These are phyloP conservation scores for Beauveria rudraprayagi DNA, from an alignment of 2,329 filamentous ascomycete genomes.

Conservation along the genomic window DNA sequence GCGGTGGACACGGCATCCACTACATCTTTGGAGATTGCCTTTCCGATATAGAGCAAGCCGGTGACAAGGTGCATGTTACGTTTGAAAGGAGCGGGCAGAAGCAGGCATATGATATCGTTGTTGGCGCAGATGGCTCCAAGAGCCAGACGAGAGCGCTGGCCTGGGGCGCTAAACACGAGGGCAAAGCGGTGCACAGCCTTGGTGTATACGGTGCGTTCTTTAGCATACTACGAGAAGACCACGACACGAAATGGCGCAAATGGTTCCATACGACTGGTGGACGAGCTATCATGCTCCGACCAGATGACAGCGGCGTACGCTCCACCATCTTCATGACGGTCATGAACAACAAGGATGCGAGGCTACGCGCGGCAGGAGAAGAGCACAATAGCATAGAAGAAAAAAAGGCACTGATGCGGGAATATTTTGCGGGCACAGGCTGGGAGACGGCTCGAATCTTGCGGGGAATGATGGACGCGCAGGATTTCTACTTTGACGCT, in stretches of 20 bases:
- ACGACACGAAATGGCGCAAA: slow-evolving; percentile 17
- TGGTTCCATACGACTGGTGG: slow-evolving; percentile 27
- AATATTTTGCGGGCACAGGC: slow-evolving; percentile 35
- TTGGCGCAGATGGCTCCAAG: slow-evolving; percentile 47
- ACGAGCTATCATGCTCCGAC: slow-evolving; percentile 28
- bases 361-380: slow-evolving; percentile 14
- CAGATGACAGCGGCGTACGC: background rate
- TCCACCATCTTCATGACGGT: slow-evolving; percentile 20
- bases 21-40: slow-evolving; percentile 25
- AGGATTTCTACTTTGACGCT: slow-evolving; percentile 33
- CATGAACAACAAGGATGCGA: slow-evolving; percentile 22
- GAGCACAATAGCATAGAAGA: slow-evolving; percentile 11
- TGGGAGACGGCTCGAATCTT: slow-evolving; percentile 36
- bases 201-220: slow-evolving; percentile 31
- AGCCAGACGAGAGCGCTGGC: slow-evolving; percentile 38
- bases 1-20: slow-evolving; percentile 10
- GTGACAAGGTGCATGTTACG: slow-evolving; percentile 22
- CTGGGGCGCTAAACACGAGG: slow-evolving; percentile 21
- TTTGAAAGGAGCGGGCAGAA: slow-evolving; percentile 35
- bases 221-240: slow-evolving; percentile 25
- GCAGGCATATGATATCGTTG: slow-evolving; percentile 40
- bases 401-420: slow-evolving; percentile 31
- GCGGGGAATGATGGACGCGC: slow-evolving; percentile 22
- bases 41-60: slow-evolving; percentile 22
- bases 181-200: slow-evolving; percentile 21